Conservation (phyloP, 1,284 basidiomycete genomes). For the Neotropicomus parvogracilis region DNA sequence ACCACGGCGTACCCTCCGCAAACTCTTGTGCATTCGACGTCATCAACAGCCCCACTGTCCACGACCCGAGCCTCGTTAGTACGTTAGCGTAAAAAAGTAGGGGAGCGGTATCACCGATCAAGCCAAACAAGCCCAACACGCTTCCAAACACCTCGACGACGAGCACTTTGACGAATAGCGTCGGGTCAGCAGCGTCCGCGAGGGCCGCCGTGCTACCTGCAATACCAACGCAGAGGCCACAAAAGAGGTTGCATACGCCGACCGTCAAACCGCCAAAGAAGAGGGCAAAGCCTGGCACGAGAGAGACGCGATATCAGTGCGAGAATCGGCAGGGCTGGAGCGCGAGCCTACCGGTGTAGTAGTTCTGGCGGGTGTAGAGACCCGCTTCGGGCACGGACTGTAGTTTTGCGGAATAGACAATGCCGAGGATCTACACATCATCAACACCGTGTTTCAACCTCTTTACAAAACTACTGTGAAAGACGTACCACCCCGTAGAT, state of each 20-base stretch:
- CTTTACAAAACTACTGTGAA: background rate
- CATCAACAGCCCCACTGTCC: conserved; percentile 67
- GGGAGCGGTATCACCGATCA: conserved; percentile 61
- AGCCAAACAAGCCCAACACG: conserved; percentile 85
- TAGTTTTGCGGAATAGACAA: conserved; percentile 87
- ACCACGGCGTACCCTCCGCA: conserved; percentile 32
- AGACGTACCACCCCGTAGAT: conserved; percentile 83
- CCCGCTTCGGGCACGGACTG: conserved; percentile 53
- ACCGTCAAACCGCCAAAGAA: conserved; percentile 96
- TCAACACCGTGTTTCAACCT: too few relatives aligned
- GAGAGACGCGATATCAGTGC: background rate
- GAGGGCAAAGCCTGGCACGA: conserved; percentile 71
- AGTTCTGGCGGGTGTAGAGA: conserved; percentile 80
- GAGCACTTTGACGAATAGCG: conserved; percentile 90
- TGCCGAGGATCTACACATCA: conserved; percentile 75
- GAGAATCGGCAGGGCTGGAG: background rate
- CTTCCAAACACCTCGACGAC: conserved; percentile 95
- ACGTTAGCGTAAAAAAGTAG: background rate
- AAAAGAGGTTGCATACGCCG: conserved; percentile 88
- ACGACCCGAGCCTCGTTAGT: conserved; percentile 4
- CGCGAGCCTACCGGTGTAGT: conserved; percentile 76
- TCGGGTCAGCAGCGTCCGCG: conserved; percentile 89
- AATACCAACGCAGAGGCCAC: conserved; percentile 73
- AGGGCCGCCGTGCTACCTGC: conserved; percentile 91
- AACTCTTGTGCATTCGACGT: conserved; percentile 57